phyloP scores from a whole-genome alignment of 371 early-diverging fungal genomes.

The Fennellomyces sp. region DNA sequence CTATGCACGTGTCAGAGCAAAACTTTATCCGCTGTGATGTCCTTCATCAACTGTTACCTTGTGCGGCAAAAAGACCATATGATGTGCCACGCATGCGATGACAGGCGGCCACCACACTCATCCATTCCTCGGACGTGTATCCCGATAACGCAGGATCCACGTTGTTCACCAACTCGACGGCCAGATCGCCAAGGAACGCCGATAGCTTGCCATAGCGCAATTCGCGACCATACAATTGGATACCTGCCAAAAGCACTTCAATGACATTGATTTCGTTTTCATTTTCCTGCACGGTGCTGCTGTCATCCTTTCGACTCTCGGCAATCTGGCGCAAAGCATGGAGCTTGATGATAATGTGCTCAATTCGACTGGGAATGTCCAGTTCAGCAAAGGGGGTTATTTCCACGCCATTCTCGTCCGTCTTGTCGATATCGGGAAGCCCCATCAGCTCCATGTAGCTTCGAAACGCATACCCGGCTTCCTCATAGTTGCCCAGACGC shows the following conservation, averaged over 20 bases:
- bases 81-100: slow-evolving; percentile 61
- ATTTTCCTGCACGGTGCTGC: background rate
- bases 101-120: slow-evolving; percentile 20
- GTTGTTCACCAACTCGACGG: slow-evolving; percentile 13
- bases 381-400: background rate
- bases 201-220: slow-evolving; percentile 41
- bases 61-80: slow-evolving; percentile 61
- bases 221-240: slow-evolving; percentile 47
- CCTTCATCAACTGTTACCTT: slow-evolving; percentile 32
- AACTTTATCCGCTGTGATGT: no score
- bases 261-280: slow-evolving; percentile 27
- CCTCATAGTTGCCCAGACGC: slow-evolving; percentile 68
- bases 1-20: background rate
- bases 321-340: background rate
- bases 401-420: background rate
- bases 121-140: background rate
- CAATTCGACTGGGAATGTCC: background rate
- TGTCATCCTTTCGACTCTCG: background rate
- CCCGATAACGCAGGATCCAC: background rate
- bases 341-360: background rate
- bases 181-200: slow-evolving; percentile 39
- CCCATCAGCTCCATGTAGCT: slow-evolving; percentile 61
- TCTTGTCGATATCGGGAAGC: slow-evolving; percentile 10
- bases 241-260: slow-evolving; percentile 43
- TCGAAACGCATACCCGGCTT: slow-evolving; percentile 65